Base-by-base conservation (phyloP, 192 early-diverging fungal genomes). In the Coemansia sp. region DNA sequence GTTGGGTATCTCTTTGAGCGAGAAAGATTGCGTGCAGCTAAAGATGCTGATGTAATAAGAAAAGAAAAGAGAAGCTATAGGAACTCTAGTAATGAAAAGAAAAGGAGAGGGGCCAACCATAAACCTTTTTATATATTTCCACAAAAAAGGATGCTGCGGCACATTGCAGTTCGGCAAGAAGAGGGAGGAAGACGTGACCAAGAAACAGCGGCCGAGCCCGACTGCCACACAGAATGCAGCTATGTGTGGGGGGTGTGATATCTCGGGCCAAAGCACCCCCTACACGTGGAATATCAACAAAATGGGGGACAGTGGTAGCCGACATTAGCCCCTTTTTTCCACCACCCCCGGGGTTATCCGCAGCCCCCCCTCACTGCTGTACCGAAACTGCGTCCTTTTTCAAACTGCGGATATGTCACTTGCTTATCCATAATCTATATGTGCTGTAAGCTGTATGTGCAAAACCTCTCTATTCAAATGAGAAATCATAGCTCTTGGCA, bases 141-240 rank as follows among this genome's bases (percentile, higher is more conserved):
- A 7, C 10, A 11, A 46, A 46, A 46, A 20, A 46, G 6, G 19
- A 8, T 18, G 44, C 44, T 46, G 44, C 44, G 18, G 44, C 44
- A 14, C 44, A 26, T 26, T 26, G 15, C 16, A 37, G 50, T 18
- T 53, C 38, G 39, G 36, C 19, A 53, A 53, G 19, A 35, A 36
- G 37, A 16, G 23, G 13, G 18, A 52, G 14, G 18, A 28, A 40
- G 23, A 21, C 31, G 53, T 42, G 38, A 42, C 53, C 53, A 40
- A 55, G 53, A 55, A 55, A 30, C 33, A 41, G 53, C 53, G 16
- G 40, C 53, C 53, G 53, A 16, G 28, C 28, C 53, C 28, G 41
- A 26, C 23, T 15, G 28, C 9, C 19, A 20, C n/a, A 21, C 18
- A 40, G 19, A 55, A n/a, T 23, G 47, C 31, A 20, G 20, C 9